Evolutionary conservation across 371 early-diverging fungal genomes (phyloP).

Genomic region (Phascolomyces articulosus): DNA sequence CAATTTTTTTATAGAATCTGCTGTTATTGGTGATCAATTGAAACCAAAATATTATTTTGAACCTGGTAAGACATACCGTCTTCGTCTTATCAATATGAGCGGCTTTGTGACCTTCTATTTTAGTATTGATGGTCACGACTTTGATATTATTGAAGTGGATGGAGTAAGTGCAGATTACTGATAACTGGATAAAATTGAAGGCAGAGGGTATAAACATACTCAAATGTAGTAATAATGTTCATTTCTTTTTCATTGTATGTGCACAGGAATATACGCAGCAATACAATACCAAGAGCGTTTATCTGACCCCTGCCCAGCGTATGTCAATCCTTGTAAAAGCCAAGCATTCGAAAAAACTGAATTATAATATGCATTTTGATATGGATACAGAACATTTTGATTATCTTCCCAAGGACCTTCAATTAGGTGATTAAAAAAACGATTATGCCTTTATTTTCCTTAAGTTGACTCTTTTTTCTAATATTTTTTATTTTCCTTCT

Average conservation of each 20-base stretch:
- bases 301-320: conserved; percentile 69
- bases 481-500: no score
- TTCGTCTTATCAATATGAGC: conserved; percentile 63
- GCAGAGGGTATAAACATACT: no score
- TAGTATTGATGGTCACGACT: conserved; percentile 72
- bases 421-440: conserved; percentile 41
- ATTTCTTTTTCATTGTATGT: no score
- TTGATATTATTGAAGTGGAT: conserved; percentile 81
- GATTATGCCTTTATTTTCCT: no score
- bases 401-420: conserved; percentile 50
- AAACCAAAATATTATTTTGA: conserved; percentile 24
- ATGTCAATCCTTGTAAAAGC: conserved; percentile 70
- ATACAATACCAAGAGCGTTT: conserved; percentile 49
- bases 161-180: no score
- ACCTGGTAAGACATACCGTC: conserved; percentile 32
- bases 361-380: conserved; percentile 71
- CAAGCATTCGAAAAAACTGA: conserved; percentile 53
- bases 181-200: no score
- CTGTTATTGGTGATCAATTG: conserved; percentile 49
- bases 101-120: conserved; percentile 68
- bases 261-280: conserved; percentile 51
- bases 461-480: no score
- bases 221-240: no score
- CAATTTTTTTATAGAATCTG: conserved; percentile 39
- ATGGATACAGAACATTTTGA: conserved; percentile 80